Percentiles rank a stretch among this genome's conserved stretches.
phyloP scores from a whole-genome alignment of 106 monocot genomes.

The Dioscorea alata region DNA sequence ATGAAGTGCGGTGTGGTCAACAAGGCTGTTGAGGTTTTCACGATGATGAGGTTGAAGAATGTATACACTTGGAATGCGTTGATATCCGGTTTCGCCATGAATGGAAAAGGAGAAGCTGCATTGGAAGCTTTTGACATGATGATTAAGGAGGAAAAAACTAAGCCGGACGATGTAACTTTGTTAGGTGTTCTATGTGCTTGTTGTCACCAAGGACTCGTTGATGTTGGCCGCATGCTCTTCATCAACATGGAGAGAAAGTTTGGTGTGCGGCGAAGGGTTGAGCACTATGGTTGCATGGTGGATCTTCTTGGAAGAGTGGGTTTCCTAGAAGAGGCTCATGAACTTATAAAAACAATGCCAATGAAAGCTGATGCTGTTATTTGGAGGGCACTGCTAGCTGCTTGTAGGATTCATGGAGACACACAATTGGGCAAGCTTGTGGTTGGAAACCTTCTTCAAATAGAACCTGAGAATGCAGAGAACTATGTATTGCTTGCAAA shows the following conservation, averaged over 20 bases:
- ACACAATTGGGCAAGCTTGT: constrained; percentile 17
- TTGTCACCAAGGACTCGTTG: constrained; percentile 29
- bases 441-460: constrained; percentile 19
- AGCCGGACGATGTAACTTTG: constrained; percentile 24
- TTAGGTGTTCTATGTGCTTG: constrained; percentile 21
- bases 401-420: constrained; percentile 39
- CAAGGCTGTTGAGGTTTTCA: constrained; percentile 14
- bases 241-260: constrained; percentile 9
- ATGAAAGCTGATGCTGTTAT: constrained; percentile 18
- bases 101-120: constrained; percentile 23
- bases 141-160: constrained; percentile 5
- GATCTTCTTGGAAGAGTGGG: constrained; percentile 45
- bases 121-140: constrained; percentile 19
- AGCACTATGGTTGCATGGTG: constrained; percentile 47
- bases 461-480: constrained; percentile 39
- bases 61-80: constrained; percentile 25
- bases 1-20: constrained; percentile 29
- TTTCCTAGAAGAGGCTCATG: constrained; percentile 25
- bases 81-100: constrained; percentile 29
- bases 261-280: constrained; percentile 9
- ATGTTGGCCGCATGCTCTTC: constrained; percentile 21
- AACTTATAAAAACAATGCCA: constrained; percentile 23
- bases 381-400: constrained; percentile 38
- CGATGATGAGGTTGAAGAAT: constrained; percentile 16
- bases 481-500: constrained; percentile 42